phyloP scores from a whole-genome alignment of 2,329 filamentous ascomycete species.

The Colletotrichum echinochloae region DNA sequence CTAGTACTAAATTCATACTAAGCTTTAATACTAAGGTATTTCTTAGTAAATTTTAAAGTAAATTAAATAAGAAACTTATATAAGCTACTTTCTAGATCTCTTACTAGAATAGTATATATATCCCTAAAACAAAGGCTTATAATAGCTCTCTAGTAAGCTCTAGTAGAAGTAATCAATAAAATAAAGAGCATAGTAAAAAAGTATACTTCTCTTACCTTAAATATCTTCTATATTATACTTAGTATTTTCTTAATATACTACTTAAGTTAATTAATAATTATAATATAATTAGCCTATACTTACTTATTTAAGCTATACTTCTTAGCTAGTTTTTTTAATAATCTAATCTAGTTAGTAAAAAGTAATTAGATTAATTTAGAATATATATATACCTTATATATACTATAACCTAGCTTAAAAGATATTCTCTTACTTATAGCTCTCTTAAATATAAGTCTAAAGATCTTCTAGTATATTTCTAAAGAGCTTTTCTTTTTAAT shows the following conservation, averaged over 20 bases:
- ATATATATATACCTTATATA: background rate
- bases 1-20: background rate
- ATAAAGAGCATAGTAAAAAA: background rate
- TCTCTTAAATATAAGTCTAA: slow-evolving; percentile 5
- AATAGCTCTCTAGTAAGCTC: background rate
- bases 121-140: background rate
- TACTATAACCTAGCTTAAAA: background rate
- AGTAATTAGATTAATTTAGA: background rate
- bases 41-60: slow-evolving; percentile 1
- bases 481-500: slow-evolving; percentile 4
- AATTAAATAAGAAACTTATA: too few species aligned
- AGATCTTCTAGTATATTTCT: slow-evolving; percentile 1
- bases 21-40: slow-evolving; percentile 9
- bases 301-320: background rate
- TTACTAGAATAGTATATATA: background rate
- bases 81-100: background rate
- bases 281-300: background rate
- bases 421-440: slow-evolving; percentile 1
- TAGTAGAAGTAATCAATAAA: background rate
- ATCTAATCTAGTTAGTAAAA: too few species aligned
- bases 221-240: background rate
- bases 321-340: background rate
- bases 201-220: background rate
- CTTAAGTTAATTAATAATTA: slow-evolving; percentile 1
- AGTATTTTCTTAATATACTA: background rate